phyloP scores from a whole-genome alignment of 768 basidiomycete species.

The Postia placenta region DNA sequence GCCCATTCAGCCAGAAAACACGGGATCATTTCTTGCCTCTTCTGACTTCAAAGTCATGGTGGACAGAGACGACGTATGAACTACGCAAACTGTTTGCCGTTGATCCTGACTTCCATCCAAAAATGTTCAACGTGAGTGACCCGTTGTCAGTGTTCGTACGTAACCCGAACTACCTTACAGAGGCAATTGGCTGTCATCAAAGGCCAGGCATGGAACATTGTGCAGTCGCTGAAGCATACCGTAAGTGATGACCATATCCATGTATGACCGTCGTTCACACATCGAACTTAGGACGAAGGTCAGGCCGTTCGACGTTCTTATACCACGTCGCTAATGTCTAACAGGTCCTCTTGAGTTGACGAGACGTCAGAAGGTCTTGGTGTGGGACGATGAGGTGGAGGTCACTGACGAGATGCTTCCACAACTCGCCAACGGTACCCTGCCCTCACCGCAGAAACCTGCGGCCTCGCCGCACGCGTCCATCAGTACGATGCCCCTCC shows the following conservation, averaged over 20 bases:
- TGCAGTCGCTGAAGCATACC: conserved; percentile 73
- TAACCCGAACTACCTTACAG: conserved; percentile 28
- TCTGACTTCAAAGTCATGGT: conserved; percentile 81
- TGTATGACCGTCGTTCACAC: background rate
- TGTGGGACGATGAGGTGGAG: conserved; percentile 86
- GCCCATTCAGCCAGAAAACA: conserved; percentile 80
- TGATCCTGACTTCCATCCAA: conserved; percentile 84
- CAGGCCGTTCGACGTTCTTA: conserved; percentile 6
- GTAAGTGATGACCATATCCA: conserved; percentile 33
- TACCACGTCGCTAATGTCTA: conserved; percentile 7
- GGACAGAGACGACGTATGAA: conserved; percentile 81
- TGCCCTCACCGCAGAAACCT: conserved; percentile 20
- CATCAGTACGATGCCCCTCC: conserved; percentile 56
- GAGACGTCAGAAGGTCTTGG: conserved; percentile 70
- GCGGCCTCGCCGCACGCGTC: conserved; percentile 52
- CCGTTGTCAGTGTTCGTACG: conserved; percentile 1
- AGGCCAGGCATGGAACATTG: conserved; percentile 88
- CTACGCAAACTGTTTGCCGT: conserved; percentile 71
- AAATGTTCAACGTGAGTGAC: conserved; percentile 71
- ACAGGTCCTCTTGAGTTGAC: conserved; percentile 87
- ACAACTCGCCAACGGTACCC: conserved; percentile 28
- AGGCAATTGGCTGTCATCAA: conserved; percentile 90
- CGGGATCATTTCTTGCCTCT: conserved; percentile 77
- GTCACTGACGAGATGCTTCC: conserved; percentile 48
- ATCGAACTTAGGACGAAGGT: conserved; percentile 69